A percentile compares a stretch with the other conserved stretches of the same genome.
phyloP scores from a whole-genome alignment of 768 basidiomycete genomes.

The Boletus eberwhitei region DNA sequence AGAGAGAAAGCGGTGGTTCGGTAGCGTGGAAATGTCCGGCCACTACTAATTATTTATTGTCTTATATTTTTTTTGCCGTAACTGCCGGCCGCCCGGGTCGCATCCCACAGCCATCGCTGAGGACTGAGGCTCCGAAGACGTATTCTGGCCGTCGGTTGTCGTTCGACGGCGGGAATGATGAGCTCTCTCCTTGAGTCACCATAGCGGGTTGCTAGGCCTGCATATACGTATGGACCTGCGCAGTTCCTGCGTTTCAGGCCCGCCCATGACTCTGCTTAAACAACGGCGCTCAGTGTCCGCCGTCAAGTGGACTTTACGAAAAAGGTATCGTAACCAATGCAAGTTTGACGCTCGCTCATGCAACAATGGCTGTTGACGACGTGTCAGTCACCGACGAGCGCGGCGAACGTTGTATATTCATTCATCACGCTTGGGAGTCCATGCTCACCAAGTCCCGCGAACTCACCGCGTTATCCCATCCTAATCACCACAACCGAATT shows the following conservation, averaged over 20 bases:
- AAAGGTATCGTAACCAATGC: background rate
- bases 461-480: slow-evolving; percentile 4
- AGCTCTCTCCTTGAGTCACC: background rate
- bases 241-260: background rate
- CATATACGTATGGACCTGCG: background rate
- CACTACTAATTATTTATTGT: slow-evolving; percentile 25
- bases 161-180: background rate
- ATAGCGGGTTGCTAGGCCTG: background rate
- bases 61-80: slow-evolving; percentile 17
- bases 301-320: background rate
- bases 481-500: background rate
- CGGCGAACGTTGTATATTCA: background rate
- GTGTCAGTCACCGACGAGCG: background rate
- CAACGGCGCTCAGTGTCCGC: background rate
- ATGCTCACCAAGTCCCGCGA: slow-evolving; percentile 1
- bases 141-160: background rate
- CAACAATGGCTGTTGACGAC: background rate
- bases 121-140: background rate
- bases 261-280: background rate
- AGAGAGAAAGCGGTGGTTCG: slow-evolving; percentile 20
- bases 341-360: background rate
- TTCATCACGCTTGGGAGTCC: background rate
- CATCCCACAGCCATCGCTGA: slow-evolving; percentile 8
- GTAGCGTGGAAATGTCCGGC: slow-evolving; percentile 28
- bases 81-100: slow-evolving; percentile 17